Base-by-base conservation (phyloP, 2,329 filamentous ascomycete species). In the Metarhizium sp. region DNA sequence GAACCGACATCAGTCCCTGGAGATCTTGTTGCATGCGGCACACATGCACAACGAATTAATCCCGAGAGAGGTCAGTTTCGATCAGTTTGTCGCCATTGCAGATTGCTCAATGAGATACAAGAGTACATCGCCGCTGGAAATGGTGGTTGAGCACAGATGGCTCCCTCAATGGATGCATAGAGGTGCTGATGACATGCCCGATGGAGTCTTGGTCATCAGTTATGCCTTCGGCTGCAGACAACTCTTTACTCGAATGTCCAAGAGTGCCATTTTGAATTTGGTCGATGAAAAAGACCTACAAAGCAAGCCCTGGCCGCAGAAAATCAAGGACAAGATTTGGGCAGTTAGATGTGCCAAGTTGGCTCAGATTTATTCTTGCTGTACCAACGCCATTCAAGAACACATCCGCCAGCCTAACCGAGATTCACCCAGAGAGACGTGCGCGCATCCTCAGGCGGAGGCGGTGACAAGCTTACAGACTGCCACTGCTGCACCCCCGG, bases 71-170 rank as follows among this genome's bases (percentile, higher is more conserved):
- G 69, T 80, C 6, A 66, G 64, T 1, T 80, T 80, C 56, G 69
- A 73, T 25, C 70, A 73, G 50, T 79, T 81, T 56, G 75, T 80
- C 10, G 76, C 76, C 29, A 72, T 81, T 52, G 76, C 78, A 0
- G 74, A 79, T 56, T 75, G 72, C 18, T 80, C 71, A 51, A 66
- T 78, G 59, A 69, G 71, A 36, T 81, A 80, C 59, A 75, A 71
- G 54, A 76, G 78, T 64, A 80, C 78, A 0, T 73, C 74, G 0
- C 78, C 79, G 0, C 62, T 81, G 0, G 77, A 80, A 57, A 58
- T 76, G 5, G 62, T 74, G 7, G 78, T 81, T 4, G 77, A 80
- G 58, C 73, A 78, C 57, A 61, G 69, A 42, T 81, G 78, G 78
- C 60, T 81, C 18, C 77, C 76, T 1, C 71, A 76, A 47, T 81